phyloP scores from a whole-genome alignment of 345 rosid genomes.

The Salix suchowensis region DNA sequence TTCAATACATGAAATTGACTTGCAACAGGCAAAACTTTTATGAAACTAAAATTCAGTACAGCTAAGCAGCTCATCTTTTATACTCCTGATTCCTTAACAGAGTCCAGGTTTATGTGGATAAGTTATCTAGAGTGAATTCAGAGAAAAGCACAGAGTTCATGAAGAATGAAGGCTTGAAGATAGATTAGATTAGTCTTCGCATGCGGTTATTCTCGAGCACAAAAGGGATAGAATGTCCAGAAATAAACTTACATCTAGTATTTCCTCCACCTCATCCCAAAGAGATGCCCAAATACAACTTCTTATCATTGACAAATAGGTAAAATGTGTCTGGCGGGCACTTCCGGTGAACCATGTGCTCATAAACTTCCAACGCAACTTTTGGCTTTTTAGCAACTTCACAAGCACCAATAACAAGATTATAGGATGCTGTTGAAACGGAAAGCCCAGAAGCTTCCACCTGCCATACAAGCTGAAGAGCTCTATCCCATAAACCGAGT shows the following conservation, averaged over 20 bases:
- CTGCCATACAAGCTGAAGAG: conserved; percentile 71
- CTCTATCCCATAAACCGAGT: conserved; percentile 70
- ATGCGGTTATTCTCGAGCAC: background rate
- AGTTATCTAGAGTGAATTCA: background rate
- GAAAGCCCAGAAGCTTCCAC: conserved; percentile 53
- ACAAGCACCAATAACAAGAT: conserved; percentile 63
- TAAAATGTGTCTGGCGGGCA: conserved; percentile 58
- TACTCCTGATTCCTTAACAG: background rate
- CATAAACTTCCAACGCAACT: conserved; percentile 65
- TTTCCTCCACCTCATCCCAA: conserved; percentile 61
- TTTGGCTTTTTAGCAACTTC: conserved; percentile 64
- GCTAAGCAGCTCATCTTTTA: background rate
- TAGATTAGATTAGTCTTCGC: background rate
- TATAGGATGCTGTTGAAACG: conserved; percentile 52
- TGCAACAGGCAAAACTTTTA: background rate
- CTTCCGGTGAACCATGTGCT: conserved; percentile 55
- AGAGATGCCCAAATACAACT: conserved; percentile 79
- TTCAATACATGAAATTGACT: background rate
- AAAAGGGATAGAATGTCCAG: background rate
- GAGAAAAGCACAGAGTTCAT: background rate
- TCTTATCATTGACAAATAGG: conserved; percentile 60
- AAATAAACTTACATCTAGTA: conserved; percentile 44
- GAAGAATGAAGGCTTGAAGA: background rate
- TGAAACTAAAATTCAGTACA: background rate
- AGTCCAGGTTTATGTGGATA: background rate